phyloP scores from a whole-genome alignment of 1,284 basidiomycete species.

The Papiliotrema flavescens region DNA sequence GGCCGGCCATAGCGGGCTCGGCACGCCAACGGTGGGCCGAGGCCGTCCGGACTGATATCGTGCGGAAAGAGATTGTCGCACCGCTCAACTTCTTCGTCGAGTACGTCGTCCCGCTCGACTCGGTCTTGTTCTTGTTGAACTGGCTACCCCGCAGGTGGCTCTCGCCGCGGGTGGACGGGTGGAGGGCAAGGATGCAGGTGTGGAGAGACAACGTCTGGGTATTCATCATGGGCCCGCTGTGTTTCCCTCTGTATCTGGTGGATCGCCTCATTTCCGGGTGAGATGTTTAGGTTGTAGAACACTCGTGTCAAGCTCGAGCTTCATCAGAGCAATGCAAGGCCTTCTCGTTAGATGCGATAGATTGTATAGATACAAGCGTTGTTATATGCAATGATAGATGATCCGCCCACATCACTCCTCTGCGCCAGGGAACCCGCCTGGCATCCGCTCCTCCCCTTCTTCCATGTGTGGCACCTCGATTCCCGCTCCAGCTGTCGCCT shows the following conservation, averaged over 20 bases:
- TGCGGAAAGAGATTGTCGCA: not conserved
- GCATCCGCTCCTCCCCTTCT: constrained; percentile 19
- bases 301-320: too few species aligned
- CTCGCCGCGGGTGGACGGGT: not conserved
- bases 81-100: not conserved
- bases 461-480: constrained; percentile 2
- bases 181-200: not conserved
- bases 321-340: too few species aligned
- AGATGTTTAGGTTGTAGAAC: too few species aligned
- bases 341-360: not conserved
- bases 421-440: constrained; percentile 31
- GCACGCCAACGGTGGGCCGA: not conserved
- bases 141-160: not conserved
- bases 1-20: not conserved
- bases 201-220: constrained; percentile 1
- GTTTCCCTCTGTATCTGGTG: not conserved
- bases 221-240: constrained; percentile 1
- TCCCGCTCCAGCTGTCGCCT: constrained; percentile 3
- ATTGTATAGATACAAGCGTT: not conserved
- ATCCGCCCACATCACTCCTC: not conserved
- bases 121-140: not conserved
- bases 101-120: not conserved
- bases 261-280: not conserved
- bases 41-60: not conserved
- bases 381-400: not conserved